Evolutionary conservation across 805 yeast species (phyloP), one percentile per base, ranked within the genome.

Genomic region (Sugiyamaella marilandica): DNA sequence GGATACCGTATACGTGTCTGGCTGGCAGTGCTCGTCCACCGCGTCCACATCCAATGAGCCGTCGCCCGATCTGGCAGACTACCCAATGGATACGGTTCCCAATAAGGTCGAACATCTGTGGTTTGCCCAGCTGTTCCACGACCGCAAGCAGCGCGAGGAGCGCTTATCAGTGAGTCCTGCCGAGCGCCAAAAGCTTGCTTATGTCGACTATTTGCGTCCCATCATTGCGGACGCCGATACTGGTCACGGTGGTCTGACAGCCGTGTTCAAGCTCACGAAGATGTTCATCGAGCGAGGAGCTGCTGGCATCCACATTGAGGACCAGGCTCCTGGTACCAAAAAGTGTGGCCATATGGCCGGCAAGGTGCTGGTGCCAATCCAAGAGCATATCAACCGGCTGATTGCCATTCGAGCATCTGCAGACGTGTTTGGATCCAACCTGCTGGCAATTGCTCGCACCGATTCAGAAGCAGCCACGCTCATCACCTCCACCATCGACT

Each of bases 321-420:
- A 92, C 74, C 98, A 92, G 79, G 97, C 97, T 51, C 96, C 98
- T 51, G 97, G 97, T 65, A 92, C 97, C 64, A 92, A 92, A 74
- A 92, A 92, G 76, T 92, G 98, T 76, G 98, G 98, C 56, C 98
- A 92, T 74, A 92, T 92, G 98, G 97, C 96, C 61, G 98, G 98
- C 64, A 89, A 94, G 73, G 97, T 94, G 50, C 82, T 92, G 62
- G 97, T 92, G 58, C 98, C 98, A 58, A 94, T 90, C 55, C 97
- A 90, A 74, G 98, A 92, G 76, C 98, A 92, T 74, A 87, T 92
- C 73, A 90, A 88, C 76, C 83, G 98, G 71, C 78, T 92, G 69
- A 84, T 89, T 59, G 95, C 97, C 47, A 87, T 92, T 65, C 85
- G 98, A 73, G 89, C 96, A 57, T 83, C 95, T 65, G 97, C 97